Evolutionary conservation across 257 asterid species (phyloP).

Genomic region (Linderniella brevidens): DNA sequence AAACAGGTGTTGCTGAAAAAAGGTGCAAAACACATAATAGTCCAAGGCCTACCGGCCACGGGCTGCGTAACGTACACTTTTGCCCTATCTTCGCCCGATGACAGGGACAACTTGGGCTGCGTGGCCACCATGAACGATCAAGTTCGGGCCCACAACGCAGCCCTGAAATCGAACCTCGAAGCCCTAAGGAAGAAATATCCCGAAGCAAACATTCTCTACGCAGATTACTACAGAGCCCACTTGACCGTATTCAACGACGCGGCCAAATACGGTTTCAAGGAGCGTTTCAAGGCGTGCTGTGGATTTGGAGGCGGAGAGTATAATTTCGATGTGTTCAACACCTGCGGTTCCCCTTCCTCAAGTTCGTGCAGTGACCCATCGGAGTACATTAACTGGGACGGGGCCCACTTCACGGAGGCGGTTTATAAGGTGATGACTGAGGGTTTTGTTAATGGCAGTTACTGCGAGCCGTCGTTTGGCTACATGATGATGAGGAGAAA

Average conservation of each 20-base stretch:
- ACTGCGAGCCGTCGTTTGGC: conserved; percentile 34
- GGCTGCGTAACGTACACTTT: conserved; percentile 63
- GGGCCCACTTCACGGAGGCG: conserved; percentile 85
- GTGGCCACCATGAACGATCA: conserved; percentile 27
- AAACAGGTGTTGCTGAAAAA: conserved; percentile 34
- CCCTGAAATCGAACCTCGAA: conserved; percentile 27
- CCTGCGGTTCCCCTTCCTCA: conserved; percentile 54
- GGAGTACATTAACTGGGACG: conserved; percentile 74
- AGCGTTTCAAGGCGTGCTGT: conserved; percentile 51
- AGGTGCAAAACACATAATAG: conserved; percentile 61
- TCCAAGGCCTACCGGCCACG: conserved; percentile 80
- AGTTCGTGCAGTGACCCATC: conserved; percentile 40
- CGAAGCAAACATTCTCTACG: conserved; percentile 31
- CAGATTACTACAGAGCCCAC: conserved; percentile 53
- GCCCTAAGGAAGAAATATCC: conserved; percentile 31
- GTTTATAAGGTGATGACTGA: conserved; percentile 47
- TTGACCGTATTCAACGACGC: conserved; percentile 20
- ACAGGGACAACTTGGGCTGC: conserved; percentile 50
- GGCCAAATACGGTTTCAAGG: conserved; percentile 31
- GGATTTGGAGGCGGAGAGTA: conserved; percentile 40
- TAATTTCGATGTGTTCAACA: conserved; percentile 29
- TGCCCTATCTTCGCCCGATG: conserved; percentile 28
- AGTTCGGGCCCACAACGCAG: conserved; percentile 36
- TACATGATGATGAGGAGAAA: conserved; percentile 25
- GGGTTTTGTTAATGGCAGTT: conserved; percentile 30